Evolutionary conservation across 1,284 basidiomycete species (phyloP), one percentile per base, ranked within the genome.

Genomic region (Microbotryum violaceum): DNA sequence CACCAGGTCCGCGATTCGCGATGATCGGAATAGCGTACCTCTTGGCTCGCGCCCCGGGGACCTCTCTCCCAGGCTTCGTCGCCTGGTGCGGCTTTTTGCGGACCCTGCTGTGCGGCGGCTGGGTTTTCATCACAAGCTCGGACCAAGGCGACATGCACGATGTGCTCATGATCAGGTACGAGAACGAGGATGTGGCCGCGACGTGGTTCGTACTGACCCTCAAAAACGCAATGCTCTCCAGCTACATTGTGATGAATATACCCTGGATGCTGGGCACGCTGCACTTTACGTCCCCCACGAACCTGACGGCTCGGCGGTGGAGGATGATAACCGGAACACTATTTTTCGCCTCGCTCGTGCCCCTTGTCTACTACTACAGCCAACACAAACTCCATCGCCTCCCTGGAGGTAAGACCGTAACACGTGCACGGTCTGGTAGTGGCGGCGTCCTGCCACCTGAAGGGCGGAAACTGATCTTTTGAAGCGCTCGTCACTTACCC

Each of bases 101-200:
- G 64, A 93, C 91, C 0, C 75, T 96, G 25, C 82, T 84, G 6
- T 96, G 91, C 69, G 90, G 87, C 29, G 91, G 91, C 29, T 97
- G 91, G 91, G 89, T 94, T 51, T 96, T 86, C 72, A 85, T 96
- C 70, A 94, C 92, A 1, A 77, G 53, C 16, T 60, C 76, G 45
- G 89, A 91, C 71, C 82, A 88, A 74, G 87, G 88, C 69, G 85
- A 88, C 71, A 79, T 82, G 20, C 91, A 97, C 76, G 91, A 96
- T 75, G 78, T 92, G 25, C 84, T 86, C 73, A 96, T 97, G 91
- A 86, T 92, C 65, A 73, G 81, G 58, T 92, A 89, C 72, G 86
- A 91, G 78, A 68, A 70, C n/a, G 27, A 47, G 12, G 45, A 25
- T n/a, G 10, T 23, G 23, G 31, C 14, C 9, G 33, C 6, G n/a